These are phyloP conservation scores for Houttuynia cordata DNA, from an alignment of 164 flowering plant species.

Conservation along the genomic window DNA sequence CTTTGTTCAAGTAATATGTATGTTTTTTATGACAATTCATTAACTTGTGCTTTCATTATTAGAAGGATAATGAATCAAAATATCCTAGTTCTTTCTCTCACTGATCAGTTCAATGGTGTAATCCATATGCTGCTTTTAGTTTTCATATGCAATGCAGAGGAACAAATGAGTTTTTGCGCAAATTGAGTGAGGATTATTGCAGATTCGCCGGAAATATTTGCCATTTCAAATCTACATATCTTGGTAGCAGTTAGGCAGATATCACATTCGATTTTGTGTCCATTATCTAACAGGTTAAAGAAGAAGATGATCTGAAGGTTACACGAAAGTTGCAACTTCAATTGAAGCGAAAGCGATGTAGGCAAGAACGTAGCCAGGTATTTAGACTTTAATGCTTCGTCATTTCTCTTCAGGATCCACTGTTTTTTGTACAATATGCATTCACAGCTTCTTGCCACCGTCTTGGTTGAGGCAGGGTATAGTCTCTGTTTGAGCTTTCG, in stretches of 20 bases:
- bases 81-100: too few species aligned
- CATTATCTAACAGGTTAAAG: constrained; percentile 56
- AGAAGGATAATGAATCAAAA: too few species aligned
- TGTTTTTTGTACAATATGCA: too few species aligned
- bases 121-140: not conserved
- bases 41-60: not conserved
- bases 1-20: too few species aligned
- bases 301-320: constrained; percentile 74
- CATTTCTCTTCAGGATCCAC: too few species aligned
- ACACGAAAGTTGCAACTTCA: constrained; percentile 54
- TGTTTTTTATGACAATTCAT: constrained; percentile 1
- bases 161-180: not conserved
- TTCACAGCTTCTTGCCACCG: too few species aligned
- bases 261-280: not conserved
- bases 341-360: constrained; percentile 53
- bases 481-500: too few species aligned
- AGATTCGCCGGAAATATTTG: not conserved
- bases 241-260: not conserved
- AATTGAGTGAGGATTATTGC: not conserved
- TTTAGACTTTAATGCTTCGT: too few species aligned
- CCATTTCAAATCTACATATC: not conserved
- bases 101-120: not conserved
- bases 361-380: not conserved
- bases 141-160: not conserved
- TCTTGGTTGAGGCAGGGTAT: too few species aligned